Conservation (phyloP, 2,329 filamentous ascomycete species). For the Xylariaceae sp. region DNA sequence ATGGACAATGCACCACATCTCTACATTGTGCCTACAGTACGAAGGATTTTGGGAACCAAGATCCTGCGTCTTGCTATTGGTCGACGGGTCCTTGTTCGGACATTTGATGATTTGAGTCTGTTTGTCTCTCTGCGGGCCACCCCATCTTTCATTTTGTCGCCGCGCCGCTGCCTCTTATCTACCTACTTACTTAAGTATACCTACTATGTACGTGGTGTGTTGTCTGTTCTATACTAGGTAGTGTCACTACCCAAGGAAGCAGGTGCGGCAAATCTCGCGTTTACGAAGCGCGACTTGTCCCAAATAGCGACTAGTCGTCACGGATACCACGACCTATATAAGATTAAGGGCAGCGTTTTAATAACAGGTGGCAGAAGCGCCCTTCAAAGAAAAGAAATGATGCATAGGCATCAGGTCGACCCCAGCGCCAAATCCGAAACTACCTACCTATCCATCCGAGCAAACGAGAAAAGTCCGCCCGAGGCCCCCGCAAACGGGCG, state of each 20-base stretch:
- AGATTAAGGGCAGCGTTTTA: neutral
- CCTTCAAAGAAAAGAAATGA: neutral
- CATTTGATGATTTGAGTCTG: slow-evolving; percentile 21
- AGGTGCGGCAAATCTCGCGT: slow-evolving; percentile 16
- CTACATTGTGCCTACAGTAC: neutral
- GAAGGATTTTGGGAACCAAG: slow-evolving; percentile 24
- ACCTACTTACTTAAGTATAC: neutral
- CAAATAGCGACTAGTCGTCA: slow-evolving; percentile 8
- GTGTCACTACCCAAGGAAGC: too few relatives aligned
- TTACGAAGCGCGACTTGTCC: slow-evolving; percentile 20
- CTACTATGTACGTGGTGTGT: neutral
- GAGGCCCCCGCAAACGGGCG: neutral
- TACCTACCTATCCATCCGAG: neutral
- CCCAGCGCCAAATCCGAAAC: too few relatives aligned
- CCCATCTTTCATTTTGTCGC: slow-evolving; percentile 15
- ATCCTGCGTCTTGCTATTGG: slow-evolving; percentile 21
- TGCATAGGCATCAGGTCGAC: neutral
- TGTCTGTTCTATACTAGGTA: slow-evolving; percentile 1
- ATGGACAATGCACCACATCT: neutral
- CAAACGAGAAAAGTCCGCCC: neutral
- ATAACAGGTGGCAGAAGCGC: neutral
- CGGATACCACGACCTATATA: slow-evolving; percentile 4
- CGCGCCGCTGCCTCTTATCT: neutral
- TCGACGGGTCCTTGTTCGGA: slow-evolving; percentile 28
- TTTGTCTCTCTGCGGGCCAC: slow-evolving; percentile 19